Evolutionary conservation across 2,329 filamentous ascomycete species (phyloP).

Genomic region (Sporothrix variecibatus): DNA sequence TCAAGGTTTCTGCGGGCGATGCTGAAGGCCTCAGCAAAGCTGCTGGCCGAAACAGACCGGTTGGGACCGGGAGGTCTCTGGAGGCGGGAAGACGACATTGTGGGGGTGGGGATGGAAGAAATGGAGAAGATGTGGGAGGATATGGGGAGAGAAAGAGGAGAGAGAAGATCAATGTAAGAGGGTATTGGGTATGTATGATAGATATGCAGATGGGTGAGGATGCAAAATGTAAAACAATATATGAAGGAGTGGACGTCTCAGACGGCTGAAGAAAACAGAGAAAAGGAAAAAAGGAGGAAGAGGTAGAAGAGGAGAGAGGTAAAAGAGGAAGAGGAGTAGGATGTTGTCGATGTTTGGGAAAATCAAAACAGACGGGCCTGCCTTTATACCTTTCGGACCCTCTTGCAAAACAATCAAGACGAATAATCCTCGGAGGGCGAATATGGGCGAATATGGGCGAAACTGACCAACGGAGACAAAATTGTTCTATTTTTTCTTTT

Average conservation of each 20-base stretch:
- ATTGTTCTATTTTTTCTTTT: background rate
- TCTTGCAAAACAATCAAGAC: background rate
- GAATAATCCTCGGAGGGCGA: slow-evolving; percentile 10
- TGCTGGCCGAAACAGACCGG: slow-evolving; percentile 36
- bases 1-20: slow-evolving; percentile 37
- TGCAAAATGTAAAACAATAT: background rate
- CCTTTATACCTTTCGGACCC: slow-evolving; percentile 6
- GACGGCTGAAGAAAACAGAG: background rate
- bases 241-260: slow-evolving; percentile 19
- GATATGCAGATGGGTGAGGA: background rate
- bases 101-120: background rate
- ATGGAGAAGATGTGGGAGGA: background rate
- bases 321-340: background rate
- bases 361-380: slow-evolving; percentile 11
- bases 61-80: slow-evolving; percentile 36
- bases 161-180: background rate
- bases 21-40: slow-evolving; percentile 40
- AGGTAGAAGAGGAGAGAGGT: background rate
- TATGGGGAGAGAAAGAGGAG: background rate
- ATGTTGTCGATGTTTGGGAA: background rate
- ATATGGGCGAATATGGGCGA: background rate
- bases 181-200: background rate
- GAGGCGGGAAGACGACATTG: slow-evolving; percentile 32
- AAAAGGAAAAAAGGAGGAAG: background rate
- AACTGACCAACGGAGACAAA: background rate